These are phyloP conservation scores for Mucor circinelloides DNA, from an alignment of 371 early-diverging fungal genomes.

Conservation along the genomic window DNA sequence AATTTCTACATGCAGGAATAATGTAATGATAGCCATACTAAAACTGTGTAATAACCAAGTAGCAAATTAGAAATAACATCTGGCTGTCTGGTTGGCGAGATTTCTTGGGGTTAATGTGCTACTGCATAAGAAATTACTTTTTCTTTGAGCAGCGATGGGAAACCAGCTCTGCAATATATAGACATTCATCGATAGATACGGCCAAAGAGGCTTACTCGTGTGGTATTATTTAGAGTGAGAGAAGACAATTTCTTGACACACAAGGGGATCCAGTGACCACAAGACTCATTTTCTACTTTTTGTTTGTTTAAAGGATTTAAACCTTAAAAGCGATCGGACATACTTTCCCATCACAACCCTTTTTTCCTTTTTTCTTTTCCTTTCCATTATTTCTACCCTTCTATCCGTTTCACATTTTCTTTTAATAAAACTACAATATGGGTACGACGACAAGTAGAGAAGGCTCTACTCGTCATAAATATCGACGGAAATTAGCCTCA, in stretches of 20 bases:
- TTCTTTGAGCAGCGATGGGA: not conserved
- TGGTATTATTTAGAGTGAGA: not conserved
- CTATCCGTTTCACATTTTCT: not conserved
- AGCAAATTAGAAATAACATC: not conserved
- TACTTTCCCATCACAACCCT: not conserved
- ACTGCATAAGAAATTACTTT: not conserved
- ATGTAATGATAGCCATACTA: not conserved
- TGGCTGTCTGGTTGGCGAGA: not conserved
- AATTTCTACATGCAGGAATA: not conserved
- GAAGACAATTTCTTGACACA: not conserved
- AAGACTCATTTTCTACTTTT: not conserved
- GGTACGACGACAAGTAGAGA: slow-evolving; percentile 23
- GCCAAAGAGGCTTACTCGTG: not conserved
- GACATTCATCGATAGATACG: not conserved
- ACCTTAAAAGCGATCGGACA: not conserved
- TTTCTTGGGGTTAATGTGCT: not conserved
- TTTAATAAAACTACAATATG: slow-evolving; percentile 12
- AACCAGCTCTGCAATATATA: not conserved
- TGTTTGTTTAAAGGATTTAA: not conserved
- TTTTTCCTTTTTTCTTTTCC: slow-evolving; percentile 4
- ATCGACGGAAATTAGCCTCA: slow-evolving; percentile 17
- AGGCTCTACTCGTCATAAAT: slow-evolving; percentile 4
- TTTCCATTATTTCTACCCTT: not conserved
- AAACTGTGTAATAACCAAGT: not conserved
- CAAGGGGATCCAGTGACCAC: not conserved